phyloP scores from a whole-genome alignment of 83 land plant genomes.

The Diphasiastrum complanatum region DNA sequence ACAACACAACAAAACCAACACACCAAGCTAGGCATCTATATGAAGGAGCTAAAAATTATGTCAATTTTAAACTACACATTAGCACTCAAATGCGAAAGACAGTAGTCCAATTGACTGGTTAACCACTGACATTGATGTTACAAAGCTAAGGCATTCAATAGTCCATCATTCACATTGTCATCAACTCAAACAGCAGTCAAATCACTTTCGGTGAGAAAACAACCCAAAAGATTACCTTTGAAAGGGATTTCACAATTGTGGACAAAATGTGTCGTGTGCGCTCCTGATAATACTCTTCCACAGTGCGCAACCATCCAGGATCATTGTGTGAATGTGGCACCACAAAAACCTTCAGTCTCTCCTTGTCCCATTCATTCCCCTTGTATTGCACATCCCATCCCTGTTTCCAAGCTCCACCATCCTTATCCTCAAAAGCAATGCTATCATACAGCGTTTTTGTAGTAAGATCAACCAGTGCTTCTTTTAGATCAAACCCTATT shows the following conservation, averaged over 20 bases:
- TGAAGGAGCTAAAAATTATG: no score
- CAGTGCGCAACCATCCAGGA: conserved; percentile 94
- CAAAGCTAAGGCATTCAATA: no score
- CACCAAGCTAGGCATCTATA: no score
- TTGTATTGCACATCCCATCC: conserved; percentile 75
- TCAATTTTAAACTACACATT: no score
- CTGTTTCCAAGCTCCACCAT: conserved; percentile 97
- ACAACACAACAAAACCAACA: no score
- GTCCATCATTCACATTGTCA: no score
- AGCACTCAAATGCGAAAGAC: no score
- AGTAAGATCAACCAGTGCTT: conserved; percentile 66
- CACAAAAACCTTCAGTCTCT: conserved; percentile 86
- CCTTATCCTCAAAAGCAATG: conserved; percentile 64
- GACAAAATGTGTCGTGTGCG: conserved; percentile 70
- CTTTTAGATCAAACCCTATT: conserved; percentile 13
- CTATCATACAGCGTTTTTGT: conserved; percentile 75
- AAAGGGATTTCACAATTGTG: conserved; percentile 67
- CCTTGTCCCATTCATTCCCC: conserved; percentile 78
- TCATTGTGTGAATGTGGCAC: conserved; percentile 99
- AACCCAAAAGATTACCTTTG: conserved; percentile 39
- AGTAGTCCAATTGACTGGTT: no score
- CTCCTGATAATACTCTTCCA: conserved; percentile 82
- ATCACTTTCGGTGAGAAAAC: neutral
- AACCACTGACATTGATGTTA: no score
- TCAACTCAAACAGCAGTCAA: neutral